phyloP scores from a whole-genome alignment of 164 flowering plant species.

The Chloranthus sessilifolius region DNA sequence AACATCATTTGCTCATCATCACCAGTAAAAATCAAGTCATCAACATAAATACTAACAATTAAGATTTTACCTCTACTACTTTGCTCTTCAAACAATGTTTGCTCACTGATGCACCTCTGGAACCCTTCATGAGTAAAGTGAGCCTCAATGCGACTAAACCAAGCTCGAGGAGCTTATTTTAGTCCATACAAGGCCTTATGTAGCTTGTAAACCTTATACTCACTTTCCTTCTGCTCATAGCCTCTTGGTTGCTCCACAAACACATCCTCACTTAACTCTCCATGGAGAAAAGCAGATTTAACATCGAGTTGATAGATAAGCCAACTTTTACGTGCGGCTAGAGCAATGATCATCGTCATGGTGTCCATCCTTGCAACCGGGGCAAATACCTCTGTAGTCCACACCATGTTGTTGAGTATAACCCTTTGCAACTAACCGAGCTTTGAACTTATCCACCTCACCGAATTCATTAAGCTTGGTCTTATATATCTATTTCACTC shows the following conservation, averaged over 20 bases:
- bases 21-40: conserved; percentile 1
- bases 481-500: conserved; percentile 1
- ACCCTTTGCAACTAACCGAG: not conserved
- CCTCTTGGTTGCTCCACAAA: not conserved
- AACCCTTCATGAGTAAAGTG: no score
- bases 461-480: not conserved
- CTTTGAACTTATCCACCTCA: not conserved
- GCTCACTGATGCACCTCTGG: no score
- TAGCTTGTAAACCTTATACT: not conserved
- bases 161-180: no score
- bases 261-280: not conserved
- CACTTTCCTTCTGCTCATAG: conserved; percentile 6
- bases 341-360: conserved; percentile 3
- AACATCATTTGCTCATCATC: conserved; percentile 1
- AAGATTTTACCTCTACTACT: not conserved
- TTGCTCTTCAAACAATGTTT: no score
- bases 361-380: conserved; percentile 8
- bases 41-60: conserved; percentile 11
- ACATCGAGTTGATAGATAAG: not conserved
- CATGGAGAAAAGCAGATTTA: not conserved
- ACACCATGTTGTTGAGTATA: not conserved
- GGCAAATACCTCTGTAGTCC: conserved; percentile 1
- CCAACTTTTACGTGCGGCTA: conserved; percentile 9
- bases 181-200: no score
- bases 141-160: no score